phyloP scores from a whole-genome alignment of 495 filamentous ascomycete species.

The Penicillium longicatenatum region DNA sequence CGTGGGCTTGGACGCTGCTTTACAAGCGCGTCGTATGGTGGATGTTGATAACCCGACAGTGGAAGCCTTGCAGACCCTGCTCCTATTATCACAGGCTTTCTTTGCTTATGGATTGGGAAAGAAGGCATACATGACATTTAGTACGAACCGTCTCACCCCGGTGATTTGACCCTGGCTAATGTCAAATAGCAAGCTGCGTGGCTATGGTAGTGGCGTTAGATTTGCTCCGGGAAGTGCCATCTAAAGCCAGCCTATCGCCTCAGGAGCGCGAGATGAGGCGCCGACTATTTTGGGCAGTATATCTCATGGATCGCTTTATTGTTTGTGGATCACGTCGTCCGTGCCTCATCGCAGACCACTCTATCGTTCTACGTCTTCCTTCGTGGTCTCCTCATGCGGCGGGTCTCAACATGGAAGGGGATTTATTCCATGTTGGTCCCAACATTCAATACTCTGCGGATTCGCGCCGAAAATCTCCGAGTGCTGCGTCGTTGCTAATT shows the following conservation, averaged over 20 bases:
- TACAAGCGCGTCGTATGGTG: slow-evolving; percentile 64
- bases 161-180: not conserved
- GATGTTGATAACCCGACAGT: slow-evolving; percentile 79
- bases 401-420: slow-evolving; percentile 64
- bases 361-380: slow-evolving; percentile 70
- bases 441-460: slow-evolving; percentile 69
- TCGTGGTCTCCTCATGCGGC: slow-evolving; percentile 60
- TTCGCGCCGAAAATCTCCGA: slow-evolving; percentile 65
- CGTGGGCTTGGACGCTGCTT: slow-evolving; percentile 66
- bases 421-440: slow-evolving; percentile 73
- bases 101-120: slow-evolving; percentile 78
- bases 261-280: slow-evolving; percentile 72
- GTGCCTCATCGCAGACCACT: slow-evolving; percentile 72
- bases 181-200: slow-evolving; percentile 64
- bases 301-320: slow-evolving; percentile 78
- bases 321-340: slow-evolving; percentile 78
- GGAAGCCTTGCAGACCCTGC: slow-evolving; percentile 70
- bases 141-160: slow-evolving; percentile 44
- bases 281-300: slow-evolving; percentile 81
- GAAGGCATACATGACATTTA: slow-evolving; percentile 81
- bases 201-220: slow-evolving; percentile 81
- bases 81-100: slow-evolving; percentile 74
- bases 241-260: slow-evolving; percentile 54
- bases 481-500: slow-evolving; percentile 72
- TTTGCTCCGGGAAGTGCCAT: slow-evolving; percentile 69